Evolutionary conservation across 345 rosid species (phyloP), one percentile per base, ranked within the genome.

Genomic region (Brassica carinata): DNA sequence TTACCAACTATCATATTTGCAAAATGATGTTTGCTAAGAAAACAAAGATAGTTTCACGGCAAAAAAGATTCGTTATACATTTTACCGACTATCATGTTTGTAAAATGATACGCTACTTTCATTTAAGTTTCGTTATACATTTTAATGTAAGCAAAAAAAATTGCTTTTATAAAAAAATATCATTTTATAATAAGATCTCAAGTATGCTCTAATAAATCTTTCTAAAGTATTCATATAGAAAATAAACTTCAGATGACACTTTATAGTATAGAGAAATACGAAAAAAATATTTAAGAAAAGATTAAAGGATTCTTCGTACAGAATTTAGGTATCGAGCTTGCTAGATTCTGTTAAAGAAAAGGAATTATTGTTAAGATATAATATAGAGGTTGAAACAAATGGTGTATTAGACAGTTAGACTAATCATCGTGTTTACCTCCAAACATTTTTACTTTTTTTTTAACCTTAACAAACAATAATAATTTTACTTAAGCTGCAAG

Each of bases 401-500:
- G 10, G 67, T 55, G 29, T 34, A 19, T 4, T 64, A 78, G 67
- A 72, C 48, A 8, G 82, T 79, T 72, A 40, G 63, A 57, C 29
- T 26, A 79, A 73, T 79, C 76, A 78, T 71, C 76, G 18, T 59
- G 30, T 71, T 73, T 19, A 45, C 62, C 70, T 58, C 69, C 19
- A 72, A 66, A 17, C 77, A 17, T 5, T 66, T 71, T 72, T 55
- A 65, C 67, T 17, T 23, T 71, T 17, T 71, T 55, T 55, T 38
- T 23, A 51, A 72, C 77, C 38, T n/a, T 65, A 55, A 72, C 43
- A 51, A 48, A 70, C 6, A 3, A 18, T 48, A 29, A 73, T 79
- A 51, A 73, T 73, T 79, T 67, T 67, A 73, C 83, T 61, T 59
- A 14, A 79, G 40, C 64, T 67, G 61, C 51, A 79, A 79, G 78